Conservation (phyloP, 1,139 yeast genomes). For the Zygosaccharomyces pseudobailii region DNA sequence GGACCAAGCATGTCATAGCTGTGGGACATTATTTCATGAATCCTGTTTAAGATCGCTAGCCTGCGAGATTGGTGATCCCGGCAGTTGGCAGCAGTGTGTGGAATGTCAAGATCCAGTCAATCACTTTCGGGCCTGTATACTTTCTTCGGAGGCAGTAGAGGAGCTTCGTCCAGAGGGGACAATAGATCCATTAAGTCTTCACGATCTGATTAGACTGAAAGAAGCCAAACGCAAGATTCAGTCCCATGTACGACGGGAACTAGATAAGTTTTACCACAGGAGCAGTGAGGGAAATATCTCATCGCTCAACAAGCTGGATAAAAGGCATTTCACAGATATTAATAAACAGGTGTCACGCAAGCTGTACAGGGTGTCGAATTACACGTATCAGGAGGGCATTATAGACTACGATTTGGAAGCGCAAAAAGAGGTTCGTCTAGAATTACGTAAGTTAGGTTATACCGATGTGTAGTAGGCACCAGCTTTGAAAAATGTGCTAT, state of each 20-base stretch:
- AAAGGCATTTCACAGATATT: constrained; percentile 43
- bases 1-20: constrained; percentile 18
- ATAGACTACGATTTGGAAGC: constrained; percentile 24
- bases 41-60: constrained; percentile 22
- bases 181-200: constrained; percentile 1
- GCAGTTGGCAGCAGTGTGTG: constrained; percentile 22
- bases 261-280: constrained; percentile 46
- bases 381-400: constrained; percentile 16
- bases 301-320: constrained; percentile 29
- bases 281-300: constrained; percentile 10
- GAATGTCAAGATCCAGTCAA: constrained; percentile 13
- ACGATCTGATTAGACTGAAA: constrained; percentile 18
- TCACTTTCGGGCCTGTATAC: background rate
- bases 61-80: constrained; percentile 21
- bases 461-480: background rate
- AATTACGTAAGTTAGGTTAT: constrained; percentile 12
- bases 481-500: background rate
- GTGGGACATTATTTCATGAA: constrained; percentile 22
- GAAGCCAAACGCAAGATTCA: constrained; percentile 51
- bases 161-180: background rate
- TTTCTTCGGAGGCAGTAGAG: constrained; percentile 6
- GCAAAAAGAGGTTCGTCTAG: constrained; percentile 3
- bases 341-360: constrained; percentile 42
- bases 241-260: constrained; percentile 45
- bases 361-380: constrained; percentile 35